A percentile compares a stretch with the other conserved stretches of the same genome.
Evolutionary conservation across 768 basidiomycete species (phyloP).

Genomic region (Naganishia antarctica): DNA sequence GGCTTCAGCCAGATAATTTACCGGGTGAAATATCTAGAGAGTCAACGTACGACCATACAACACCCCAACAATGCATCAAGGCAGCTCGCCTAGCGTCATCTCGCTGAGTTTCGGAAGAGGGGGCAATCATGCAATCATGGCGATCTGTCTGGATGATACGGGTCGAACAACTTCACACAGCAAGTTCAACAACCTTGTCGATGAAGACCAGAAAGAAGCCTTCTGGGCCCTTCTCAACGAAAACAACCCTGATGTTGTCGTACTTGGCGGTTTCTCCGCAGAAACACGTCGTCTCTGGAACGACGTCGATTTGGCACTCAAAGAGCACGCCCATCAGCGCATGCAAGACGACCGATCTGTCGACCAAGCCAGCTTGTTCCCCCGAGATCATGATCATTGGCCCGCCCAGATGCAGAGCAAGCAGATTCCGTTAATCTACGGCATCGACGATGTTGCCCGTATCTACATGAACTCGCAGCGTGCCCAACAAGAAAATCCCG

Average conservation of each 20-base stretch:
- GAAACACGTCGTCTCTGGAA: constrained; percentile 55
- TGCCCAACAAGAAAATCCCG: constrained; percentile 74
- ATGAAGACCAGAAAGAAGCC: constrained; percentile 63
- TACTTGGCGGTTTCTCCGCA: constrained; percentile 80
- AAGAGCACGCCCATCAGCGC: constrained; percentile 33
- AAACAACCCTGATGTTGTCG: constrained; percentile 80
- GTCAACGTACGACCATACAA: constrained; percentile 74
- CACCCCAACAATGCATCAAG: constrained; percentile 61
- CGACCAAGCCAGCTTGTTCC: constrained; percentile 18
- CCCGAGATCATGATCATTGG: constrained; percentile 28
- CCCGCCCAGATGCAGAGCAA: constrained; percentile 27
- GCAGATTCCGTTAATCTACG: constrained; percentile 59
- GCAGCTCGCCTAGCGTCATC: constrained; percentile 72
- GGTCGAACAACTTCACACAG: constrained; percentile 86
- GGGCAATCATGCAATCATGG: constrained; percentile 79
- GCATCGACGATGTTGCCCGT: constrained; percentile 84
- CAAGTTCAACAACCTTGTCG: constrained; percentile 79
- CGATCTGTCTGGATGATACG: constrained; percentile 79
- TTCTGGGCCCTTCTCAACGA: constrained; percentile 77
- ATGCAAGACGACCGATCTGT: background rate
- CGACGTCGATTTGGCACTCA: constrained; percentile 37
- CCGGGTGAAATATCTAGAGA: constrained; percentile 54
- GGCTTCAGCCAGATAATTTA: background rate
- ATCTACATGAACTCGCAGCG: constrained; percentile 88
- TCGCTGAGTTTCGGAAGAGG: constrained; percentile 94